These are phyloP conservation scores for Fonsecaea nubica DNA, from an alignment of 2,329 filamentous ascomycete species.

Conservation along the genomic window DNA sequence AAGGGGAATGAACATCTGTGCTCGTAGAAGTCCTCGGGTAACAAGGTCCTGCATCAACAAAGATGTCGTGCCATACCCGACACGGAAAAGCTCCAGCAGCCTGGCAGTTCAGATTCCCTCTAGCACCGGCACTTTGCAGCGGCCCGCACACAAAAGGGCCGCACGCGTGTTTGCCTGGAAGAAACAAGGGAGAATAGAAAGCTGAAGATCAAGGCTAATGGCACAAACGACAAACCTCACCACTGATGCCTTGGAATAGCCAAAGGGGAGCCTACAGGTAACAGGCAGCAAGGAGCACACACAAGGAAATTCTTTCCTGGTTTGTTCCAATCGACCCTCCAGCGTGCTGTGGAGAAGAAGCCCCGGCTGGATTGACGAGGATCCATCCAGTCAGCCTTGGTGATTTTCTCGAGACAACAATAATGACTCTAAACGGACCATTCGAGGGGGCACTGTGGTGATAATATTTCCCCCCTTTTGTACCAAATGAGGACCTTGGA, in stretches of 20 bases:
- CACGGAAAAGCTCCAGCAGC: slow-evolving; percentile 1
- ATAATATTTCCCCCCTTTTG: background rate
- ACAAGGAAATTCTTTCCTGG: background rate
- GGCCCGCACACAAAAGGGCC: slow-evolving; percentile 3
- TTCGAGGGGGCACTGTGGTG: background rate
- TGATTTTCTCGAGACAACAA: background rate
- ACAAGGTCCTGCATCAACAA: background rate
- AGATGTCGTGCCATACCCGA: background rate
- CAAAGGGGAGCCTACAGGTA: background rate
- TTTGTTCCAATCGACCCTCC: background rate
- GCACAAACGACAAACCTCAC: background rate
- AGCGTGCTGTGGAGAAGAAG: background rate
- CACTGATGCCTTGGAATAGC: background rate
- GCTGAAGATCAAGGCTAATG: background rate
- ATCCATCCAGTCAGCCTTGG: slow-evolving; percentile 6
- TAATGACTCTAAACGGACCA: background rate
- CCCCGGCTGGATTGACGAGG: background rate
- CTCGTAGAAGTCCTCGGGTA: background rate
- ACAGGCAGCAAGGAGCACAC: background rate
- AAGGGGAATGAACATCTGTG: background rate
- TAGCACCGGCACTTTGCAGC: background rate
- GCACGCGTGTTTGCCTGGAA: background rate
- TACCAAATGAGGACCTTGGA: background rate
- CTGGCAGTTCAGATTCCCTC: background rate
- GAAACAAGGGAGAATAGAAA: background rate